A percentile compares a stretch with the other conserved stretches of the same genome.
Conservation (phyloP, 768 basidiomycete genomes). For the Leccinellum albellum region DNA sequence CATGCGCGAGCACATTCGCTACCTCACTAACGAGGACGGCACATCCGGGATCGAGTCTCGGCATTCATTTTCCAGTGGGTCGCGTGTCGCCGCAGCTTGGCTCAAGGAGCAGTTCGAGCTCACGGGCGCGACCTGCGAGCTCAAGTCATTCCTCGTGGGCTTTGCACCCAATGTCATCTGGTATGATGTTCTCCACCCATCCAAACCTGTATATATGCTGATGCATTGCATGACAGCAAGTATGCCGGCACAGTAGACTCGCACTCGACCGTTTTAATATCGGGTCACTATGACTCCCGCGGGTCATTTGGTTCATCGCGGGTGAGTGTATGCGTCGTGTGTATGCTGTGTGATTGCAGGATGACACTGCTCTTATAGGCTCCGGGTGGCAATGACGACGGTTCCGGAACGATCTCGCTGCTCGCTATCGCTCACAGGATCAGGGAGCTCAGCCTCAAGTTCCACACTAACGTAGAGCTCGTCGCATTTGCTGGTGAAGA, state of each 20-base stretch:
- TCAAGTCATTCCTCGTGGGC: conserved; percentile 61
- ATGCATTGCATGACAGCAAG: conserved; percentile 32
- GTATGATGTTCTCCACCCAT: conserved; percentile 32
- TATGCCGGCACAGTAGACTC: conserved; percentile 45
- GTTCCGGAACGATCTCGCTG: conserved; percentile 64
- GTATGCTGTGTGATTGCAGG: not conserved
- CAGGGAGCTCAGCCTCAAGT: conserved; percentile 57
- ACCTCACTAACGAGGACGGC: conserved; percentile 82
- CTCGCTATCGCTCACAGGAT: conserved; percentile 79
- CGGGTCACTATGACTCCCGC: conserved; percentile 88
- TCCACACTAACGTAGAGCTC: conserved; percentile 75
- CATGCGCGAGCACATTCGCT: conserved; percentile 70
- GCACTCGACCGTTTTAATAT: conserved; percentile 67
- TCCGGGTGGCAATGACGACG: conserved; percentile 61
- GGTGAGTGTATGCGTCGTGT: conserved; percentile 14
- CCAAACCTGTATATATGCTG: not conserved
- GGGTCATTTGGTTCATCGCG: conserved; percentile 81
- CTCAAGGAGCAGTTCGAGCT: conserved; percentile 69
- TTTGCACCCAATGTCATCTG: conserved; percentile 90
- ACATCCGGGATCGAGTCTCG: conserved; percentile 68
- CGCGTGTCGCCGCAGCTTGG: conserved; percentile 24
- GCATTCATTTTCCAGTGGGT: conserved; percentile 80
- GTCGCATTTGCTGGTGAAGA: conserved; percentile 90
- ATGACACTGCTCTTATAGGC: conserved; percentile 18
- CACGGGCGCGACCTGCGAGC: conserved; percentile 69